Conservation (phyloP, 2,329 filamentous ascomycete species). For the Pestalotiopsis sp. region DNA sequence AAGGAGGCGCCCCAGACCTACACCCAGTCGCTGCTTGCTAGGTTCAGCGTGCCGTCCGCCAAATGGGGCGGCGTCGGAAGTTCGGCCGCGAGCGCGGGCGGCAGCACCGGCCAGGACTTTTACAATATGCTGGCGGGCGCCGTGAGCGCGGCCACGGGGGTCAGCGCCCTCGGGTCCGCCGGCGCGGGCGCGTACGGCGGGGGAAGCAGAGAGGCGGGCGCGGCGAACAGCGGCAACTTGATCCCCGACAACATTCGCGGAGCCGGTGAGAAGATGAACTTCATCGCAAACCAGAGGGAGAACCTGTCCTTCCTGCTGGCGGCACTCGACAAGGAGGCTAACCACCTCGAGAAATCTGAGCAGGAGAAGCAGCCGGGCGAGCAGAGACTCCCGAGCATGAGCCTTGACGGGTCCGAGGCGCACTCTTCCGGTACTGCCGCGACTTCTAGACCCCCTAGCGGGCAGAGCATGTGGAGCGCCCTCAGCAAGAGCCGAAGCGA, state of each 20-base stretch:
- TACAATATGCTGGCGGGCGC: constrained; percentile 78
- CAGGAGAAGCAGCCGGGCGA: constrained; percentile 29
- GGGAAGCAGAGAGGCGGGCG: constrained; percentile 39
- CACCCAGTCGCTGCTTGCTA: constrained; percentile 78
- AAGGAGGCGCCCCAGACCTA: constrained; percentile 60
- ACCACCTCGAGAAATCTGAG: constrained; percentile 51
- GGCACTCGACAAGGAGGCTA: constrained; percentile 79
- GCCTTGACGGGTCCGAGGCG: constrained; percentile 33
- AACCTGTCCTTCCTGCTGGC: constrained; percentile 73
- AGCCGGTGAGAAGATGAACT: constrained; percentile 69
- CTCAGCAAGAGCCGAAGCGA: constrained; percentile 85
- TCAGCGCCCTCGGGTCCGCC: constrained; percentile 33
- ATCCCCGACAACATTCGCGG: constrained; percentile 71
- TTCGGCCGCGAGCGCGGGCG: constrained; percentile 39
- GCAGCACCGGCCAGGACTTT: constrained; percentile 61
- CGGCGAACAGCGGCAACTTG: constrained; percentile 62
- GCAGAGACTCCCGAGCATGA: constrained; percentile 28
- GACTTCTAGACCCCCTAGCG: constrained; percentile 47
- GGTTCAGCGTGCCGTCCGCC: constrained; percentile 81
- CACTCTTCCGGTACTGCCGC: constrained; percentile 30
- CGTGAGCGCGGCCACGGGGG: constrained; percentile 62
- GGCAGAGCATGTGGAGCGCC: constrained; percentile 52
- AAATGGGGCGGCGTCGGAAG: constrained; percentile 48
- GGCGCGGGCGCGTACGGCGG: constrained; percentile 37
- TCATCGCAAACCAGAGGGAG: constrained; percentile 79